Evolutionary conservation across 441 rosid genomes (phyloP).

Genomic region (Cnidoscolus chayamansa): DNA sequence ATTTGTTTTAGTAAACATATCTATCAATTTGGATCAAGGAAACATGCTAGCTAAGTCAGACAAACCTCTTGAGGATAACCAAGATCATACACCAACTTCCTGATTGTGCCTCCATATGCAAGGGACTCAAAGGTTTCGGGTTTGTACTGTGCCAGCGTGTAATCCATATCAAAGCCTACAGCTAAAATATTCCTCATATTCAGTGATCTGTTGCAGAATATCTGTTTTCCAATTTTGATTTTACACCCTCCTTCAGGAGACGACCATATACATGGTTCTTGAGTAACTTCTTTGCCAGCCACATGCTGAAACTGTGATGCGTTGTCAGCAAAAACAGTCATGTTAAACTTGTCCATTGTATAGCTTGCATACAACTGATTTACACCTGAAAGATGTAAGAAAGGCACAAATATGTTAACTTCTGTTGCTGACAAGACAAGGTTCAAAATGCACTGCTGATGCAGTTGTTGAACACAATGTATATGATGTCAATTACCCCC

Average conservation of each 20-base stretch:
- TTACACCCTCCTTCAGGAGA: constrained; percentile 62
- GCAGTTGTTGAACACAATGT: background rate
- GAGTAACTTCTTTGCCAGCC: constrained; percentile 35
- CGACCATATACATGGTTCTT: constrained; percentile 56
- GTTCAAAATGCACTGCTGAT: background rate
- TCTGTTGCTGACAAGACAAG: background rate
- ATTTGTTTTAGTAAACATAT: constrained; percentile 19
- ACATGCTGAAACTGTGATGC: constrained; percentile 30
- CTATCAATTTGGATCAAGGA: background rate
- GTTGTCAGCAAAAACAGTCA: constrained; percentile 36
- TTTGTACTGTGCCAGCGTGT: constrained; percentile 94
- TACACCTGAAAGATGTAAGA: constrained; percentile 45
- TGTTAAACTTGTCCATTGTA: constrained; percentile 49
- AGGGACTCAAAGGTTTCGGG: constrained; percentile 96
- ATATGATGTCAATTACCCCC: background rate
- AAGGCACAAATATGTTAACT: constrained; percentile 19
- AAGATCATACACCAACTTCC: constrained; percentile 79
- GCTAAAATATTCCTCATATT: constrained; percentile 94
- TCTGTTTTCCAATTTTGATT: constrained; percentile 65
- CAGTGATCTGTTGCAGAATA: constrained; percentile 91
- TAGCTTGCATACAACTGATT: constrained; percentile 39
- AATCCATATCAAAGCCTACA: constrained; percentile 98
- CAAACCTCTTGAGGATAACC: constrained; percentile 90
- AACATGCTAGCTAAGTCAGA: constrained; percentile 15
- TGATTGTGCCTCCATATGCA: constrained; percentile 86